Evolutionary conservation across 208 protist species (phyloP).

Genomic region (Acanthamoeba lenticulata): DNA sequence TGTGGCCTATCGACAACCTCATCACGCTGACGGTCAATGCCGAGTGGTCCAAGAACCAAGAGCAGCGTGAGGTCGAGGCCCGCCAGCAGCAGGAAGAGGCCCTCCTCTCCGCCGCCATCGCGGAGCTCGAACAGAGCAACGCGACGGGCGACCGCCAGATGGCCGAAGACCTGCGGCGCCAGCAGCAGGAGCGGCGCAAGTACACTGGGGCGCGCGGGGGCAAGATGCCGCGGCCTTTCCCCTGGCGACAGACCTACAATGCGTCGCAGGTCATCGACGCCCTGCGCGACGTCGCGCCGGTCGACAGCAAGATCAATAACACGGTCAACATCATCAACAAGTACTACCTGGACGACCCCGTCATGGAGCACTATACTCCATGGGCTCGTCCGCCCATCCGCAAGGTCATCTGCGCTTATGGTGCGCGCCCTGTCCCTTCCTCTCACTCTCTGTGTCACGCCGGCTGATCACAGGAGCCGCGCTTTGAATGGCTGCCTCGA

Average conservation of each 20-base stretch:
- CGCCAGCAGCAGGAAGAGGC: neutral
- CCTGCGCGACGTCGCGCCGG: neutral
- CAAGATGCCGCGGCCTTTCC: neutral
- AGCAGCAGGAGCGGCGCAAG: neutral
- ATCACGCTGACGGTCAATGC: neutral
- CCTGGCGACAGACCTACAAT: neutral
- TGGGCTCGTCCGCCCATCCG: neutral
- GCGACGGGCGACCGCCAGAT: neutral
- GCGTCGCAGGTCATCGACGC: neutral
- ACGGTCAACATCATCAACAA: slow-evolving; percentile 47
- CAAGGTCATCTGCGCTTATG: neutral
- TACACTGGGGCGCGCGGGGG: neutral
- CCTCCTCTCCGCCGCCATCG: neutral
- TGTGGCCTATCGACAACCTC: slow-evolving; percentile 31
- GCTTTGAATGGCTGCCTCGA: no score
- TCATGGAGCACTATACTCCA: neutral
- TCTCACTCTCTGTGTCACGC: no score
- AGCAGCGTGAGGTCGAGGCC: neutral
- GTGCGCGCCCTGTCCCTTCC: no score
- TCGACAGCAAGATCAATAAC: neutral
- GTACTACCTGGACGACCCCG: slow-evolving; percentile 22
- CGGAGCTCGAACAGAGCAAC: neutral
- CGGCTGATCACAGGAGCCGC: no score
- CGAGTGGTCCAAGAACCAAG: neutral
- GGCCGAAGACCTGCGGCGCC: neutral